Evolutionary conservation across 2,329 filamentous ascomycete species (phyloP), one percentile per base, ranked within the genome.

Genomic region (Claviceps sp.): DNA sequence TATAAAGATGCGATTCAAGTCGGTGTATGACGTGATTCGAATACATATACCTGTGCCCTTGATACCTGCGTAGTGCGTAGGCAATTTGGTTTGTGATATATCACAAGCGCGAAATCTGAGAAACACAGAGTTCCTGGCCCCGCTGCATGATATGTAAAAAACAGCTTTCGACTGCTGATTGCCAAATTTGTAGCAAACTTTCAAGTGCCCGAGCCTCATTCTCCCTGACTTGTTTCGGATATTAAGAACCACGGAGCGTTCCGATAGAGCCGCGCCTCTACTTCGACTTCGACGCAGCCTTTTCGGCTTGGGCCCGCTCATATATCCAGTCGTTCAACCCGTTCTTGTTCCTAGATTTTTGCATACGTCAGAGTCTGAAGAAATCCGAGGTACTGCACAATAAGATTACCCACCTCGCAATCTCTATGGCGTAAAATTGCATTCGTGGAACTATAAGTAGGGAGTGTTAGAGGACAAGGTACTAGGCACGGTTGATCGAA

Each of bases 271-370:
- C 2, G 20, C 20, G n/a, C 44, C 3, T 38, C 22, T 57, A 59
- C 48, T 52, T 58, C 2, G 54, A 53, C 24, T 47, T 52, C 3
- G 55, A 54, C 36, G 47, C 53, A 36, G 58, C 52, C 66, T 77
- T 78, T 59, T 78, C 73, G 52, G 77, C 75, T 62, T 91, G 82
- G 1, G 84, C 80, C 66, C 87, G 78, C 71, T 97, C 90, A 68
- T 91, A 93, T 56, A 98, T 82, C 93, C 93, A 98, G 69, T 98
- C 93, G 64, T 98, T 98, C 54, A 97, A 71, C 30, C 91, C 91
- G 51, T 79, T 79, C 55, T 84, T 84, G 71, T 98, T 98, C 76
- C 88, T 82, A 49, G 5, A 45, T 46, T 46, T 30, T 38, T 6
- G 49, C 48, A 14, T 2, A 20, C 20, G 49, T 50, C 26, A 50